phyloP scores from a whole-genome alignment of 208 protist species.

The Leishmania turanica region DNA sequence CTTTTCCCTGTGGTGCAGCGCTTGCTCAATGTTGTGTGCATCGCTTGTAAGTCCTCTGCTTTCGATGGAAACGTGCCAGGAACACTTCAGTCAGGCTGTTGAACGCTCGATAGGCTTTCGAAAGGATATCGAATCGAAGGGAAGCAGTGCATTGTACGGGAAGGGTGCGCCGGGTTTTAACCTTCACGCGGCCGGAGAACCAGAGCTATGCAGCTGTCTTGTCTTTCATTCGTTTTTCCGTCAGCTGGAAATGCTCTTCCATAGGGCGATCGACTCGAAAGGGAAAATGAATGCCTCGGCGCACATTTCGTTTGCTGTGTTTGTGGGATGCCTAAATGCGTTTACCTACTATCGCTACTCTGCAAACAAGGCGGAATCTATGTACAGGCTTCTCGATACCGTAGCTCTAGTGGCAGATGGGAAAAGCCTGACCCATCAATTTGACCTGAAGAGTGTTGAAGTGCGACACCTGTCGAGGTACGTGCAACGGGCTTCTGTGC shows the following conservation, averaged over 20 bases:
- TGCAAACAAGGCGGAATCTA: not conserved
- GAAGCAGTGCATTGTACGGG: not conserved
- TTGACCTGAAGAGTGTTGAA: conserved; percentile 1
- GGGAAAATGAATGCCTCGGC: conserved; percentile 3
- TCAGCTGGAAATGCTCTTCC: conserved; percentile 7
- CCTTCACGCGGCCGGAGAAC: conserved; percentile 13
- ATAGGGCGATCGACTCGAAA: not conserved
- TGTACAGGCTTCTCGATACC: conserved; percentile 19
- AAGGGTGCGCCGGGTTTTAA: not conserved
- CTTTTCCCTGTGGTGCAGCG: conserved; percentile 15
- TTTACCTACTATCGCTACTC: conserved; percentile 30
- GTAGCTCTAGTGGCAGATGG: conserved; percentile 12
- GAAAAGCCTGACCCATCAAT: not conserved
- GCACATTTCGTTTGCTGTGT: conserved; percentile 2
- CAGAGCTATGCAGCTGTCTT: conserved; percentile 31
- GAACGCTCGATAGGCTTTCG: conserved; percentile 4
- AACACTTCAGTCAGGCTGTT: not conserved
- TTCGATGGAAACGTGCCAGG: not conserved
- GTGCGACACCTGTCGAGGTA: not conserved
- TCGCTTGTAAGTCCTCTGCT: not conserved
- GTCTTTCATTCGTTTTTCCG: conserved; percentile 24
- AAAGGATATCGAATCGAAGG: not conserved
- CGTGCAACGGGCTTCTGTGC: conserved; percentile 3
- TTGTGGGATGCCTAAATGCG: conserved; percentile 19
- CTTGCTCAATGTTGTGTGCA: not conserved